phyloP scores from a whole-genome alignment of 495 filamentous ascomycete genomes.

The Penicillium longicatenatum region DNA sequence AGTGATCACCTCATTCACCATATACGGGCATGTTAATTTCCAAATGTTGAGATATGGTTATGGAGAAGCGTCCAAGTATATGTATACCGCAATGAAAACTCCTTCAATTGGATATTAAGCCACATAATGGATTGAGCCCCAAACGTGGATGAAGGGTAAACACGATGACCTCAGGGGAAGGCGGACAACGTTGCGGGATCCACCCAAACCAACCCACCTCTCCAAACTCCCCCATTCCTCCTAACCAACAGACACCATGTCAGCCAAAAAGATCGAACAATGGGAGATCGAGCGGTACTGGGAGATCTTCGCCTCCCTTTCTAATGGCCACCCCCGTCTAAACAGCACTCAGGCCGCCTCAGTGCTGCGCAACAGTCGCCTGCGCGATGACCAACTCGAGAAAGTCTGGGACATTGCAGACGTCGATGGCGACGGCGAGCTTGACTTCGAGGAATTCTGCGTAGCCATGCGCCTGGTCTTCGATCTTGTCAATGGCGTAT shows the following conservation, averaged over 20 bases:
- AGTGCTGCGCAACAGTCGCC: conserved; percentile 91
- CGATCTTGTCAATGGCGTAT: conserved; percentile 91
- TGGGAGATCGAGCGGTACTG: conserved; percentile 97
- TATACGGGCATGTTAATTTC: background rate
- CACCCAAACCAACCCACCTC: conserved; percentile 18
- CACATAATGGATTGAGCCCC: too few species aligned
- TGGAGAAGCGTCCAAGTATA: too few species aligned
- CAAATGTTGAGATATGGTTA: background rate
- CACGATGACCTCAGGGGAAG: conserved; percentile 27
- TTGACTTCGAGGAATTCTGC: conserved; percentile 99
- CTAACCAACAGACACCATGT: conserved; percentile 52
- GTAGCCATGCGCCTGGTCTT: conserved; percentile 98
- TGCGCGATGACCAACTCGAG: conserved; percentile 93
- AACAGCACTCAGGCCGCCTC: conserved; percentile 90
- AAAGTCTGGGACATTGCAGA: conserved; percentile 97
- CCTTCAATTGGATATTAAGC: too few species aligned
- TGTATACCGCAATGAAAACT: too few species aligned
- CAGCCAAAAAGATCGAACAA: conserved; percentile 83
- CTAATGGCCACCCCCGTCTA: conserved; percentile 77
- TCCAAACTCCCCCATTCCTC: conserved; percentile 13
- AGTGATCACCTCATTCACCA: too few species aligned
- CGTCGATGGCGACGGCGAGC: conserved; percentile 91
- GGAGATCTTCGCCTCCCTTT: conserved; percentile 92
- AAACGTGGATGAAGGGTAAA: background rate
- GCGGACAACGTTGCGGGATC: conserved; percentile 10